Conservation (phyloP, 2,329 filamentous ascomycete genomes). For the Thelonectria discophora region DNA sequence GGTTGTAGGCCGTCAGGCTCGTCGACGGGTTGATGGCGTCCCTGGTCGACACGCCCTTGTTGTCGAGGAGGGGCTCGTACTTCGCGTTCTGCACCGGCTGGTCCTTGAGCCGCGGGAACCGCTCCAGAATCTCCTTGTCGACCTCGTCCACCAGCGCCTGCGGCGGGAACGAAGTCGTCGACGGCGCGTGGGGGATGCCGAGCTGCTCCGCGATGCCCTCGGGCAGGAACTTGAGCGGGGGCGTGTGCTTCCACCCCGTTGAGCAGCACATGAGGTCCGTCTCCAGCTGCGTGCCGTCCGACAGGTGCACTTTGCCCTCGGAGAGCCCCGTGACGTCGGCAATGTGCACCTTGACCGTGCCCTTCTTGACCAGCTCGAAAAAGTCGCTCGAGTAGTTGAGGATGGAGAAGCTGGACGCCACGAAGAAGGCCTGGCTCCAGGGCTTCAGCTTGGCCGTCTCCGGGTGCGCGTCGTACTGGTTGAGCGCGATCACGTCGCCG, state of each 20-base stretch:
- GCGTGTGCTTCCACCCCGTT: conserved; percentile 67
- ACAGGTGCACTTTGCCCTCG: conserved; percentile 58
- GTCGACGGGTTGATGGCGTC: conserved; percentile 40
- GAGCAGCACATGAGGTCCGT: conserved; percentile 63
- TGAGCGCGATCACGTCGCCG: conserved; percentile 55
- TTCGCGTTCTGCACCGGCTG: conserved; percentile 60
- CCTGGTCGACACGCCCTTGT: conserved; percentile 48
- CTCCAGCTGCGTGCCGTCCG: conserved; percentile 56
- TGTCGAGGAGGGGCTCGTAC: conserved; percentile 53
- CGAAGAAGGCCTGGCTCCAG: conserved; percentile 54
- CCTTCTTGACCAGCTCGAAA: conserved; percentile 59
- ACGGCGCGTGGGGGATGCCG: conserved; percentile 56
- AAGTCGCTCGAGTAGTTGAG: conserved; percentile 61
- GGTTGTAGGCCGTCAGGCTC: conserved; percentile 46
- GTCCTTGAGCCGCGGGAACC: conserved; percentile 61
- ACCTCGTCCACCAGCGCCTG: conserved; percentile 49
- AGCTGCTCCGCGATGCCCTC: conserved; percentile 56
- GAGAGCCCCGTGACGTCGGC: conserved; percentile 56
- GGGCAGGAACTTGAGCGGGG: conserved; percentile 62
- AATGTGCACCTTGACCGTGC: conserved; percentile 58
- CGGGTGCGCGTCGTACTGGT: conserved; percentile 55
- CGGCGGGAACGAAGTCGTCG: conserved; percentile 41
- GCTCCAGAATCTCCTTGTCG: conserved; percentile 62
- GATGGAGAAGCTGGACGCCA: conserved; percentile 60
- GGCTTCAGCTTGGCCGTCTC: conserved; percentile 53